Conservation (phyloP, 305 asterid genomes). For the Euphrasia arctica region DNA sequence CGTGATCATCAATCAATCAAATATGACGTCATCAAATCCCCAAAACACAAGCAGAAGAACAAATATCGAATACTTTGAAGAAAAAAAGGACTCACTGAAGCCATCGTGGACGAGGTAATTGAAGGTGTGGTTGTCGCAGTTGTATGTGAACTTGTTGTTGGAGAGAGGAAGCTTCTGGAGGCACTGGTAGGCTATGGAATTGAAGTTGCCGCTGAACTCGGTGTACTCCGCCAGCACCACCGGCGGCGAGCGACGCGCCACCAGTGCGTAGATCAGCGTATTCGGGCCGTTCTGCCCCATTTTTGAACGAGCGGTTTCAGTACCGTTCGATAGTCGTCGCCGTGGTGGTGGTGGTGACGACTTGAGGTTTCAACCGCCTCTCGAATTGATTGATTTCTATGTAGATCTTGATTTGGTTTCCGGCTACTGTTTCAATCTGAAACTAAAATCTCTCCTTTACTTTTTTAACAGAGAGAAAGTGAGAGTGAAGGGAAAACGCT, state of each 20-base stretch:
- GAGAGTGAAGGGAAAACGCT: not conserved
- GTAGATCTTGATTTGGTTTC: conserved; percentile 29
- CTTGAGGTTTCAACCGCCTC: too few relatives aligned
- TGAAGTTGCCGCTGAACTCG: conserved; percentile 76
- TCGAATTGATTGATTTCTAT: conserved; percentile 1
- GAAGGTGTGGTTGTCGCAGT: conserved; percentile 78
- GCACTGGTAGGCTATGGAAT: conserved; percentile 70
- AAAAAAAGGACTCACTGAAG: conserved; percentile 44
- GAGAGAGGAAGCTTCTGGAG: conserved; percentile 74
- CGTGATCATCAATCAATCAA: not conserved
- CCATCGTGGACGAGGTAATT: conserved; percentile 77
- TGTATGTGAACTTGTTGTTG: conserved; percentile 71
- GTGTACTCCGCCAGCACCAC: conserved; percentile 67
- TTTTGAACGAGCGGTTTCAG: conserved; percentile 9
- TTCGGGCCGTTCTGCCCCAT: conserved; percentile 49
- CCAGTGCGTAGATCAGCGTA: conserved; percentile 67
- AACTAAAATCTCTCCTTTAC: conserved; percentile 13
- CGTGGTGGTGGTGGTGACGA: too few relatives aligned
- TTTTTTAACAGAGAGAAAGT: not conserved
- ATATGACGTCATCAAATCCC: conserved; percentile 11
- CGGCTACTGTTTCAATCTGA: conserved; percentile 16
- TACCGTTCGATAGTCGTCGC: not conserved
- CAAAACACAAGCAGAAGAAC: not conserved
- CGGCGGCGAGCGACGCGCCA: conserved; percentile 64
- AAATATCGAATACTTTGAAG: not conserved